Evolutionary conservation across 2,329 filamentous ascomycete species (phyloP).

Genomic region (Penicillium brasilianum): DNA sequence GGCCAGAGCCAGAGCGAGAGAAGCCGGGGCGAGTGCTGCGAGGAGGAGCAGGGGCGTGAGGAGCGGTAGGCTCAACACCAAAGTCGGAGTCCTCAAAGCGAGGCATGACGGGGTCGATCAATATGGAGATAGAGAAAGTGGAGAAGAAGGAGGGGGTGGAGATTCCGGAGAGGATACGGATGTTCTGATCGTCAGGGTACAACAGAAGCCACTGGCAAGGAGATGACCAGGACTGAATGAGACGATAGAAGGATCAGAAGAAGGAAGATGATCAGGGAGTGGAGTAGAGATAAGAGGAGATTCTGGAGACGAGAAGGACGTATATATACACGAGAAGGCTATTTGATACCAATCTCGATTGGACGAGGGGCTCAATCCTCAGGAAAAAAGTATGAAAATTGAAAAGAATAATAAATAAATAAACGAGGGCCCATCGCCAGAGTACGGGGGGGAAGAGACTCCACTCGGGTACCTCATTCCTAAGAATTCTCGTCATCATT

Average conservation of each 20-base stretch:
- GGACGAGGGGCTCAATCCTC: conserved; percentile 1
- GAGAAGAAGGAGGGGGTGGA: conserved; percentile 9
- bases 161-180: conserved; percentile 12
- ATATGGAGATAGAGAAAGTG: conserved; percentile 11
- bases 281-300: conserved; percentile 5
- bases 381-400: conserved; percentile 11
- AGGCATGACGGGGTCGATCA: conserved; percentile 57
- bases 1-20: conserved; percentile 35
- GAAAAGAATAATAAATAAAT: conserved; percentile 11
- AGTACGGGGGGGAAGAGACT: conserved; percentile 28
- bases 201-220: conserved; percentile 15
- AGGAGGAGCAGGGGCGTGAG: conserved; percentile 9
- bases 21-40: conserved; percentile 35
- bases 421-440: conserved; percentile 23
- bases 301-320: conserved; percentile 15
- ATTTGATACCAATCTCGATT: conserved; percentile 23
- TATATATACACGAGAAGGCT: conserved; percentile 26
- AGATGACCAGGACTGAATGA: conserved; percentile 12
- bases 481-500: conserved; percentile 47
- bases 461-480: conserved; percentile 43
- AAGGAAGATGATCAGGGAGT: conserved; percentile 4
- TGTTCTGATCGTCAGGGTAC: conserved; percentile 16
- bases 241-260: conserved; percentile 11
- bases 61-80: conserved; percentile 43
- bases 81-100: conserved; percentile 64